These are phyloP conservation scores for Colletotrichum echinochloae DNA, from an alignment of 2,329 filamentous ascomycete species.

Conservation along the genomic window DNA sequence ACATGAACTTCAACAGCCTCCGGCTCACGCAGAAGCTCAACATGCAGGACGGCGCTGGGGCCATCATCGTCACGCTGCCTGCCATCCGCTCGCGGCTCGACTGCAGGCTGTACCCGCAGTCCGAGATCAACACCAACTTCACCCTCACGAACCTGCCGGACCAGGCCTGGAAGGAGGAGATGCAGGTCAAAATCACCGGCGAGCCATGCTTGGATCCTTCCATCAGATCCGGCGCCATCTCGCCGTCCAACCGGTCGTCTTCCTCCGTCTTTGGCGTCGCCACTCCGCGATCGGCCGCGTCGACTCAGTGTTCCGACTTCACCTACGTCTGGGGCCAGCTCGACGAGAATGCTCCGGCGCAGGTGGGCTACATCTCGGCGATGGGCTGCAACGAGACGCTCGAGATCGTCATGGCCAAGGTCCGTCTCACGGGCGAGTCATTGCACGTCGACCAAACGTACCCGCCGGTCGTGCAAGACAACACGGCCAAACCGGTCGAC, in stretches of 20 bases:
- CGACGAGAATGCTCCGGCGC: conserved; percentile 43
- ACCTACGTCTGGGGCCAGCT: conserved; percentile 53
- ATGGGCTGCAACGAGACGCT: conserved; percentile 55
- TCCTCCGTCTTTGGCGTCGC: conserved; percentile 45
- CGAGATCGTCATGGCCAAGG: conserved; percentile 46
- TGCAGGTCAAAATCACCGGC: conserved; percentile 43
- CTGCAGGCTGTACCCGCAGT: conserved; percentile 43
- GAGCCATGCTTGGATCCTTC: conserved; percentile 41
- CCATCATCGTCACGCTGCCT: conserved; percentile 46
- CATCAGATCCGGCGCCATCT: conserved; percentile 41
- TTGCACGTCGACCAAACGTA: conserved; percentile 47
- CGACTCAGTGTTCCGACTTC: conserved; percentile 48
- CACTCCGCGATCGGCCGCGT: conserved; percentile 35
- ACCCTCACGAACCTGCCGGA: conserved; percentile 39
- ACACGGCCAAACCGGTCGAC: conserved; percentile 40
- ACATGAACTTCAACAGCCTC: conserved; percentile 44
- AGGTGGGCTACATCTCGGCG: conserved; percentile 48
- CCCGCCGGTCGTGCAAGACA: conserved; percentile 47
- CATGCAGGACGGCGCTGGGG: conserved; percentile 35
- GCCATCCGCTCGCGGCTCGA: conserved; percentile 50
- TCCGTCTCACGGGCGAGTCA: conserved; percentile 43
- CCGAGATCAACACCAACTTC: conserved; percentile 45
- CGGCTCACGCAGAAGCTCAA: conserved; percentile 19
- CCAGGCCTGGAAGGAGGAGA: conserved; percentile 1
- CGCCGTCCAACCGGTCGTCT: conserved; percentile 27